These are phyloP conservation scores for Emmonsia crescens DNA, from an alignment of 2,329 filamentous ascomycete genomes.

Conservation along the genomic window DNA sequence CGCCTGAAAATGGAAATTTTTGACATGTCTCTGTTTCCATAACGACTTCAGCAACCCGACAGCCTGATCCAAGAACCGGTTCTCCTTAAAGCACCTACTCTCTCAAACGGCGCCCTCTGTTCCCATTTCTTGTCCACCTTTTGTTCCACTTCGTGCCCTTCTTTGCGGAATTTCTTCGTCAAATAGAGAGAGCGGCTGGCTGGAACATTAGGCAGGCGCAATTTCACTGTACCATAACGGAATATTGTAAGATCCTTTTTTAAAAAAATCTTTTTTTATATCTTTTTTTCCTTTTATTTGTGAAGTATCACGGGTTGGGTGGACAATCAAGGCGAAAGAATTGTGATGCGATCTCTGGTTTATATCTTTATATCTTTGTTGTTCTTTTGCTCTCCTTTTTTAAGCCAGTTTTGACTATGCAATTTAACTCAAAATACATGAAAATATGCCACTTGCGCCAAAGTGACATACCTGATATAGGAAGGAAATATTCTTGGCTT, in stretches of 20 bases:
- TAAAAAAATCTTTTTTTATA: background rate
- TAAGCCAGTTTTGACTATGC: background rate
- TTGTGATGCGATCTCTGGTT: background rate
- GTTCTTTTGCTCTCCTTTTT: background rate
- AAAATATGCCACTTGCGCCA: background rate
- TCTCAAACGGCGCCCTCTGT: background rate
- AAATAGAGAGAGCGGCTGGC: background rate
- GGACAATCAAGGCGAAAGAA: background rate
- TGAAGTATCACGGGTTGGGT: background rate
- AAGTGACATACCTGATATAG: background rate
- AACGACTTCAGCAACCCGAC: background rate
- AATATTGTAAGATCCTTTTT: constrained; percentile 6
- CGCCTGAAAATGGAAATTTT: background rate
- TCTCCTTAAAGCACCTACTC: background rate
- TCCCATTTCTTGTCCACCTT: background rate
- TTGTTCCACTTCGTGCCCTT: background rate
- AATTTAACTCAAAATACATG: background rate
- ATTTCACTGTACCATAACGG: constrained; percentile 6
- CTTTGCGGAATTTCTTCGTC: background rate
- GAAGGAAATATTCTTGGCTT: background rate
- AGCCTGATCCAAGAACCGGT: background rate
- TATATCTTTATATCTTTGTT: background rate
- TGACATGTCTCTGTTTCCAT: background rate
- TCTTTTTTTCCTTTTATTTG: too few relatives aligned
- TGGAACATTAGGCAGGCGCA: background rate